Conservation (phyloP, 1,284 basidiomycete species). For the Rhodotorula sp. region DNA sequence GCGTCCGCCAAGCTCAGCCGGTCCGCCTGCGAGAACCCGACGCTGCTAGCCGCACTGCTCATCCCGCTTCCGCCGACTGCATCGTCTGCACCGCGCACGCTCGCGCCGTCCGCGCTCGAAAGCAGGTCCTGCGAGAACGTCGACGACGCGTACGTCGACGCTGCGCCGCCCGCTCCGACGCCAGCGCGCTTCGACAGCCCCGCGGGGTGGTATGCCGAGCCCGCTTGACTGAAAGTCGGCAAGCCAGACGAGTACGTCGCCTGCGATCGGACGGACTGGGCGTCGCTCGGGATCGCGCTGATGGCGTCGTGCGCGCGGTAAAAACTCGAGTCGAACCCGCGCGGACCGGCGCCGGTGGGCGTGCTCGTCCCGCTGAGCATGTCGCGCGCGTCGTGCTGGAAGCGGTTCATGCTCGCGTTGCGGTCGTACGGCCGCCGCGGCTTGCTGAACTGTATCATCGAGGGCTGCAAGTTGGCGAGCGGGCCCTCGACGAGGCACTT, state of each 20-base stretch:
- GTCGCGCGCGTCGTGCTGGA: slow-evolving; percentile 46
- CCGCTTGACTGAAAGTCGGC: slow-evolving; percentile 65
- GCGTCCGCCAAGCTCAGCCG: slow-evolving; percentile 54
- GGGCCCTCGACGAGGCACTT: slow-evolving; percentile 92
- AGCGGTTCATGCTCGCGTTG: slow-evolving; percentile 39
- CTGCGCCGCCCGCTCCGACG: background rate
- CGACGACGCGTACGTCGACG: slow-evolving; percentile 42
- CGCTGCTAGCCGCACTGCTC: slow-evolving; percentile 55
- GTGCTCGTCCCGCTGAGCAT: slow-evolving; percentile 13
- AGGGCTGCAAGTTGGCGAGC: slow-evolving; percentile 90
- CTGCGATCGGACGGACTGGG: slow-evolving; percentile 89
- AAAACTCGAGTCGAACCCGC: slow-evolving; percentile 80
- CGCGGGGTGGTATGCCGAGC: slow-evolving; percentile 29
- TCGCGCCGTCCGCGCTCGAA: slow-evolving; percentile 36
- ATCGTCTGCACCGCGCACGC: slow-evolving; percentile 54
- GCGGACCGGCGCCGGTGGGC: background rate
- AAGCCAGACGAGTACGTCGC: slow-evolving; percentile 88
- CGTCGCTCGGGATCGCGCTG: slow-evolving; percentile 91
- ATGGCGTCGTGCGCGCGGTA: slow-evolving; percentile 93
- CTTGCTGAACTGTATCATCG: slow-evolving; percentile 99
- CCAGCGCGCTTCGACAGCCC: slow-evolving; percentile 26
- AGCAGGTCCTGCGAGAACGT: slow-evolving; percentile 44
- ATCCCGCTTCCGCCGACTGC: slow-evolving; percentile 44
- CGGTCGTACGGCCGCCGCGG: slow-evolving; percentile 67
- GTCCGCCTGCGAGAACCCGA: slow-evolving; percentile 81